Evolutionary conservation across 1,284 basidiomycete genomes (phyloP).

Genomic region (Papiliotrema flavescens): DNA sequence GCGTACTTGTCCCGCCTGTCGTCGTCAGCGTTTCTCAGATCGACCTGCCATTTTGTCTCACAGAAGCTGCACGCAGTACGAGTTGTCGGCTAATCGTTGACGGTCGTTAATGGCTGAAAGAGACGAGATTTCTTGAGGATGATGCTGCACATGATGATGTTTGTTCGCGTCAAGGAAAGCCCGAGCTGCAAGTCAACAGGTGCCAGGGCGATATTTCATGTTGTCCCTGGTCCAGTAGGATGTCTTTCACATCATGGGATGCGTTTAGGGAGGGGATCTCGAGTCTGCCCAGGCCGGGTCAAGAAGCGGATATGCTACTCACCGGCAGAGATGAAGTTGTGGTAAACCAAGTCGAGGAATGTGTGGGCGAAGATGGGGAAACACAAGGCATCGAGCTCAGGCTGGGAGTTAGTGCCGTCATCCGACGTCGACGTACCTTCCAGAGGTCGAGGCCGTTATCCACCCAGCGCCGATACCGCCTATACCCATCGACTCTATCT

Average conservation of each 20-base stretch:
- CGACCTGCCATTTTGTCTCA: constrained; percentile 9
- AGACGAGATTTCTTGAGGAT: constrained; percentile 70
- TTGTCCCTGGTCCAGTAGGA: too few relatives aligned
- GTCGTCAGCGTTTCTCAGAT: not conserved
- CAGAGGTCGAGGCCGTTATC: constrained; percentile 69
- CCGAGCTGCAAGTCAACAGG: constrained; percentile 74
- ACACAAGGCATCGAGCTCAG: constrained; percentile 85
- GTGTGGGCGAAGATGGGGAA: constrained; percentile 98
- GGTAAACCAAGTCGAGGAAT: constrained; percentile 88
- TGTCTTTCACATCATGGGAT: too few relatives aligned
- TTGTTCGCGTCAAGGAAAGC: constrained; percentile 73
- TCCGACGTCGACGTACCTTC: constrained; percentile 65
- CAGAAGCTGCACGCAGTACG: constrained; percentile 78
- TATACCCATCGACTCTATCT: constrained; percentile 65
- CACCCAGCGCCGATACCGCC: constrained; percentile 69
- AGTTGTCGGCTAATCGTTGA: constrained; percentile 78
- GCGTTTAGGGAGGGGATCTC: constrained; percentile 45
- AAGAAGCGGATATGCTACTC: too few relatives aligned
- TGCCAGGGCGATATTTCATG: constrained; percentile 54
- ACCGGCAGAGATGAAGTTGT: constrained; percentile 86
- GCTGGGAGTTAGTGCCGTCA: constrained; percentile 53
- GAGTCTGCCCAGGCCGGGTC: too few relatives aligned
- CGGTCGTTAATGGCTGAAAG: constrained; percentile 79
- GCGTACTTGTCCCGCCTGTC: constrained; percentile 75
- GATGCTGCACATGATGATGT: constrained; percentile 63